Conservation (phyloP, 192 early-diverging fungal genomes). For the Backusella australiensis region DNA sequence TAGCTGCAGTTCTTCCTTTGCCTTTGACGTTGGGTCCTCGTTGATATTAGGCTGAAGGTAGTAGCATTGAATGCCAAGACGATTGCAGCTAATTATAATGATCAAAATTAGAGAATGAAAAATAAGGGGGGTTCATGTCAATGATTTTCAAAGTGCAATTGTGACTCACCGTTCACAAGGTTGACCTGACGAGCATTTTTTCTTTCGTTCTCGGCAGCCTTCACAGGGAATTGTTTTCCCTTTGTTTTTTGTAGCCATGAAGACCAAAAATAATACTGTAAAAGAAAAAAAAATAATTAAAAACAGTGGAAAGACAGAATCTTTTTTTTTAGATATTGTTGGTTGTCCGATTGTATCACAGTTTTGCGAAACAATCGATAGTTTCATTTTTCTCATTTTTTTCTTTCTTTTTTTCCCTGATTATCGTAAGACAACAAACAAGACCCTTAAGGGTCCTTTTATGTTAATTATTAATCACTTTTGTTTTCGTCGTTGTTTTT, state of each 20-base stretch:
- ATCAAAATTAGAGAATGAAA: background rate
- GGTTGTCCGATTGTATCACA: background rate
- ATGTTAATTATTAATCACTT: background rate
- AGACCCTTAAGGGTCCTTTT: background rate
- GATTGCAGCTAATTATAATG: constrained; percentile 5
- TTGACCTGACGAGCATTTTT: constrained; percentile 2
- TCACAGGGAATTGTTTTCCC: constrained; percentile 19
- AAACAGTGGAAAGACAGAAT: background rate
- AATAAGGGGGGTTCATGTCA: background rate
- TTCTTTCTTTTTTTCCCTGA: background rate
- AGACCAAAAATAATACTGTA: background rate
- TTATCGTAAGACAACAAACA: background rate
- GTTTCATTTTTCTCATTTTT: background rate
- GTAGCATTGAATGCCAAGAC: constrained; percentile 13
- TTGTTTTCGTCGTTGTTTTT: background rate
- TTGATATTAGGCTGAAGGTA: background rate
- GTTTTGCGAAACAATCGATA: background rate
- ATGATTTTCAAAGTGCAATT: background rate
- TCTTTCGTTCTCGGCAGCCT: constrained; percentile 21
- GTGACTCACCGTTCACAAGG: constrained; percentile 13
- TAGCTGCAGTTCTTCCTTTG: background rate
- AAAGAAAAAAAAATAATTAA: background rate
- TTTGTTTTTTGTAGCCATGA: constrained; percentile 5
- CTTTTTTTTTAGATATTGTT: background rate
- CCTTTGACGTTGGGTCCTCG: background rate